These are phyloP conservation scores for Conticribra guillardii DNA, from an alignment of 108 stramenopile species.

Conservation along the genomic window DNA sequence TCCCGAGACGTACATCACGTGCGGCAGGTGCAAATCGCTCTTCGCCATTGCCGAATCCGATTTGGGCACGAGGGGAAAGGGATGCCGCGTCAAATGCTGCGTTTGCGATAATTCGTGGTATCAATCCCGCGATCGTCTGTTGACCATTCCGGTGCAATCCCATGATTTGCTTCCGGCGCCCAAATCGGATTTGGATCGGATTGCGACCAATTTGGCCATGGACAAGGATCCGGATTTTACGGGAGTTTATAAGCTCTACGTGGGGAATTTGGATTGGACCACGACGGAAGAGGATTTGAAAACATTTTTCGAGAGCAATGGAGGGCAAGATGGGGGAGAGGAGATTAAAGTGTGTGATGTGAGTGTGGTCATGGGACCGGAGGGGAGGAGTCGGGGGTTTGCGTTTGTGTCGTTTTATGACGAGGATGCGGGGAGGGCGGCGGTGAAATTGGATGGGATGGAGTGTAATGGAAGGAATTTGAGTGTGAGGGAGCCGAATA, in stretches of 20 bases:
- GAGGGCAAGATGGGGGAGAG: constrained; percentile 22
- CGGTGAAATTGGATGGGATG: constrained; percentile 57
- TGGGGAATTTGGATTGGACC: constrained; percentile 83
- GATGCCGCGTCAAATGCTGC: constrained; percentile 79
- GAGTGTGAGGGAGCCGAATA: constrained; percentile 60
- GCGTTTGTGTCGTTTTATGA: constrained; percentile 81
- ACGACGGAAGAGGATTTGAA: constrained; percentile 57
- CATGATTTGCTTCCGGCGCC: constrained; percentile 63
- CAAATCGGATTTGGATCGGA: constrained; percentile 63
- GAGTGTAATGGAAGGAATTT: constrained; percentile 66
- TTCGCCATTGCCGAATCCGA: constrained; percentile 66
- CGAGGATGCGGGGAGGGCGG: constrained; percentile 46
- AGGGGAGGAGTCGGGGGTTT: constrained; percentile 76
- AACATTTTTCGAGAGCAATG: constrained; percentile 63
- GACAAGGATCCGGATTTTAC: constrained; percentile 56
- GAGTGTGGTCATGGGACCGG: constrained; percentile 68
- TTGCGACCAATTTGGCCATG: constrained; percentile 59
- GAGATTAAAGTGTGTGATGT: constrained; percentile 39
- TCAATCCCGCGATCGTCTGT: constrained; percentile 77
- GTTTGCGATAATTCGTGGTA: constrained; percentile 84
- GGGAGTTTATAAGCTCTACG: constrained; percentile 76
- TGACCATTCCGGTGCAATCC: constrained; percentile 54
- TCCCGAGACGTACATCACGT: constrained; percentile 50
- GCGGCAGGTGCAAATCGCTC: constrained; percentile 68
- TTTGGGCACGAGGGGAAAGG: constrained; percentile 62